These are phyloP conservation scores for Bacidia rubella DNA, from an alignment of 495 filamentous ascomycete genomes.

Conservation along the genomic window DNA sequence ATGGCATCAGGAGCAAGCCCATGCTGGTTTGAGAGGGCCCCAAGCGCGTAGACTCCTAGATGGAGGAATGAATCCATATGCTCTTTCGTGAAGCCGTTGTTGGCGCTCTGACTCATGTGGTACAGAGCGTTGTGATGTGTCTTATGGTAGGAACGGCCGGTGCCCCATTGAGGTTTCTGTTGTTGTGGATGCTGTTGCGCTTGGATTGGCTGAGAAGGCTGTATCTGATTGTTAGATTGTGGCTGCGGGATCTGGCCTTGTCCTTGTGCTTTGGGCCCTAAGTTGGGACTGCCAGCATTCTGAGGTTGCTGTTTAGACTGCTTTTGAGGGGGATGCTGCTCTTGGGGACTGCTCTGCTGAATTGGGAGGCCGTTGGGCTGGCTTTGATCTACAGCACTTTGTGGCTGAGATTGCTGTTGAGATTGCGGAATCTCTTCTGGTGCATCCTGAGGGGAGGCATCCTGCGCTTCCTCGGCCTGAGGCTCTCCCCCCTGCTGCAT, in stretches of 20 bases:
- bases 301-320: constrained; percentile 1
- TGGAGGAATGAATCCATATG: constrained; percentile 14
- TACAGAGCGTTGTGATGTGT: constrained; percentile 12
- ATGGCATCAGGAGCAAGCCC: constrained; percentile 6
- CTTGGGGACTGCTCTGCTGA: background rate
- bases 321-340: background rate
- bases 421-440: constrained; percentile 1
- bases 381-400: constrained; percentile 1
- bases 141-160: background rate
- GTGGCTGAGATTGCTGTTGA: background rate
- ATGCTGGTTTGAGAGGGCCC: constrained; percentile 12
- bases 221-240: background rate
- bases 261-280: background rate
- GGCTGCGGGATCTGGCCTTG: background rate
- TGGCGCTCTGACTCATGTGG: background rate
- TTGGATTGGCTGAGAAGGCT: background rate
- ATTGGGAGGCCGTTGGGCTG: constrained; percentile 3
- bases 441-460: background rate
- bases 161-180: background rate
- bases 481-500: background rate
- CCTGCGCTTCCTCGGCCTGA: background rate
- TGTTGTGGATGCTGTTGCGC: background rate
- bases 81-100: constrained; percentile 7
- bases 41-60: constrained; percentile 11
- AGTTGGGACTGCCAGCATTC: background rate